Evolutionary conservation across 441 rosid genomes (phyloP), one percentile per base, ranked within the genome.

Genomic region (Francoa sonchifolia): DNA sequence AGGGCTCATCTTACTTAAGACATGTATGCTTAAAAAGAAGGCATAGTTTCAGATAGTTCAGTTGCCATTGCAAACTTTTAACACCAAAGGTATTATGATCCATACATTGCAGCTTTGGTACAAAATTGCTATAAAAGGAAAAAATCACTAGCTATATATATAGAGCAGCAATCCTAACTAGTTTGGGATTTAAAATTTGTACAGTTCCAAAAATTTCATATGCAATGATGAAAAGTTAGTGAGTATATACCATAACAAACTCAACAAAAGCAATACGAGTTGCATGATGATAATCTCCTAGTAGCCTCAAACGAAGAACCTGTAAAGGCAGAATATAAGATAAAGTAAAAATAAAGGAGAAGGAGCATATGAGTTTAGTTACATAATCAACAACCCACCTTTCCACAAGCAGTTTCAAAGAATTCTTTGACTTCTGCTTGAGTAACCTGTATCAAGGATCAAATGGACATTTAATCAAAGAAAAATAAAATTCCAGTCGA

Each of bases 191-290:
- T n/a, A n/a, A n/a, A n/a, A n/a, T n/a, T n/a, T n/a, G n/a, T n/a
- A n/a, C n/a, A n/a, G n/a, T n/a, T n/a, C n/a, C n/a, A n/a, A n/a
- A n/a, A n/a, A n/a, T n/a, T n/a, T n/a, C n/a, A n/a, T n/a, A n/a
- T n/a, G n/a, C 6, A 18, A 18, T 33, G 11, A 28, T 19, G 20
- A 35, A 43, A 33, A 14, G 7, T 32, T 32, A n/a, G 14, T 11
- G 14, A 32, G 35, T 15, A 11, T 15, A 9, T 54, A 54, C 59
- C 59, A 45, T 44, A 36, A 18, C 33, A 31, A 54, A 54, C 52
- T 54, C 59, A 11, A 54, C 59, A 54, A 54, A 54, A 45, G 59
- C 59, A 17, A 54, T 54, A 12, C 58, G 44, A 13, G 58, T 53
- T 4, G 51, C 36, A 53, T 53, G 50, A 38, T 44, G 50, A 41